A percentile compares a stretch with the other conserved stretches of the same genome.
Evolutionary conservation across 164 flowering plant genomes (phyloP).

Genomic region (Taxillus chinensis): DNA sequence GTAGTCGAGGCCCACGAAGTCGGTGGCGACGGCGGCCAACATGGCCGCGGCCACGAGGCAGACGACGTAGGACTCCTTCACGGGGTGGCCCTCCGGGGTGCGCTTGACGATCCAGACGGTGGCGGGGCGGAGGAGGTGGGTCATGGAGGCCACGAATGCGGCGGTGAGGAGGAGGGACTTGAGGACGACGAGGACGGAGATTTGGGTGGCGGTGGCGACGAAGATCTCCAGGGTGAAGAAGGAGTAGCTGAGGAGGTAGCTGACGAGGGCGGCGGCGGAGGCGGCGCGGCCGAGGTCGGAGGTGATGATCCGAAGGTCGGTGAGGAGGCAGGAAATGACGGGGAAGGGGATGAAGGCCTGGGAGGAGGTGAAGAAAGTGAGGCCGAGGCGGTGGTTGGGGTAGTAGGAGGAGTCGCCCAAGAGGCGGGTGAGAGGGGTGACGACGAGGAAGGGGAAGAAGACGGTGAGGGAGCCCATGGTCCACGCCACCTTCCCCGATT

Average conservation of each 20-base stretch:
- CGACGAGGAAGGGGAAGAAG: constrained; percentile 5
- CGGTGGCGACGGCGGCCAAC: constrained; percentile 13
- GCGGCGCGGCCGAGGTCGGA: constrained; percentile 37
- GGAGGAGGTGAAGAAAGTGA: neutral
- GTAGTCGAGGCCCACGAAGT: constrained; percentile 24
- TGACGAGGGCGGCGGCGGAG: constrained; percentile 20
- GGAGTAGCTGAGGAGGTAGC: constrained; percentile 8
- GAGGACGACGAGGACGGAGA: neutral
- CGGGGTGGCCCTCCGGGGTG: constrained; percentile 25
- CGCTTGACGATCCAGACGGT: constrained; percentile 17
- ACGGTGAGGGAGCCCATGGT: constrained; percentile 17
- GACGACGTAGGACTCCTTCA: constrained; percentile 9
- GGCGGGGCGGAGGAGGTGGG: constrained; percentile 11
- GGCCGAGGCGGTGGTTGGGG: neutral
- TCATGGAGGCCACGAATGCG: neutral
- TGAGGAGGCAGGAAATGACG: constrained; percentile 20
- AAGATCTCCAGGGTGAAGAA: neutral
- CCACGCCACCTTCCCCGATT: constrained; percentile 20
- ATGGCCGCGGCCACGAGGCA: constrained; percentile 12
- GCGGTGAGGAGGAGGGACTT: neutral
- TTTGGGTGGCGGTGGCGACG: neutral
- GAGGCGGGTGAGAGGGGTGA: neutral
- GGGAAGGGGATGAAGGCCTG: constrained; percentile 22
- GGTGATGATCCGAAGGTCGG: constrained; percentile 37
- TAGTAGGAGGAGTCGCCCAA: constrained; percentile 6